Base-by-base conservation (phyloP, 176 grass and related monocot species). In the Sorghum bicolor region DNA sequence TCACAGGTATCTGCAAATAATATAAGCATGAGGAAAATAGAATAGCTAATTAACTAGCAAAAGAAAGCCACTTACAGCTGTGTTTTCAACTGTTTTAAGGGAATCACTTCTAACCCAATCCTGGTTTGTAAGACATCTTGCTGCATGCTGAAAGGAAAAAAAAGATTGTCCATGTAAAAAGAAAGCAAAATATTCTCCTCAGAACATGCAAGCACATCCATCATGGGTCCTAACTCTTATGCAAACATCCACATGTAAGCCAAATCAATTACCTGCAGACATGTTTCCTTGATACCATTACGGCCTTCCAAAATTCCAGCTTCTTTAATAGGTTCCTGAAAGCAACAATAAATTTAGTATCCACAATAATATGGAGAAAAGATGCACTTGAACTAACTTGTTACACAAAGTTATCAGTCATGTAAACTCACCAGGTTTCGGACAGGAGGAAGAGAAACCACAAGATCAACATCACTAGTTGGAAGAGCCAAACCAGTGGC, bases 261-360 rank as follows among this genome's bases (percentile, higher is more conserved):
- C 33, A 72, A 29, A 37, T 63, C 58, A 36, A 75, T 81, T 92
- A 98, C 96, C 93, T 98, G 96, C 47, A 98, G 93, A 50, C 96
- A 98, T 65, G 96, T 98, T 89, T 98, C 93, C 74, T 98, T 98
- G 36, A 98, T 98, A 64, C 96, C 96, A 92, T 98, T 98, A 40
- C 96, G 85, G 72, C 96, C 96, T 90, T 98, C 96, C 89, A 98
- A 94, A 85, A 98, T 98, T 90, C 96, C 96, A 86, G 96, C 93
- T 91, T 98, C 96, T 90, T 98, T 98, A 78, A 98, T 98, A 80
- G 96, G 93, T 85, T 98, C 96, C 96, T 98, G 83, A 77, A 82
- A 81, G 84, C 64, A 95, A 80, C 16, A 38, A 44, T 19, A 88
- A 30, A 17, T 79, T 77, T 63, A 85, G 74, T 55, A 75, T 63